Evolutionary conservation across 2,329 filamentous ascomycete genomes (phyloP).

Genomic region (Aspergillus puulaauensis): DNA sequence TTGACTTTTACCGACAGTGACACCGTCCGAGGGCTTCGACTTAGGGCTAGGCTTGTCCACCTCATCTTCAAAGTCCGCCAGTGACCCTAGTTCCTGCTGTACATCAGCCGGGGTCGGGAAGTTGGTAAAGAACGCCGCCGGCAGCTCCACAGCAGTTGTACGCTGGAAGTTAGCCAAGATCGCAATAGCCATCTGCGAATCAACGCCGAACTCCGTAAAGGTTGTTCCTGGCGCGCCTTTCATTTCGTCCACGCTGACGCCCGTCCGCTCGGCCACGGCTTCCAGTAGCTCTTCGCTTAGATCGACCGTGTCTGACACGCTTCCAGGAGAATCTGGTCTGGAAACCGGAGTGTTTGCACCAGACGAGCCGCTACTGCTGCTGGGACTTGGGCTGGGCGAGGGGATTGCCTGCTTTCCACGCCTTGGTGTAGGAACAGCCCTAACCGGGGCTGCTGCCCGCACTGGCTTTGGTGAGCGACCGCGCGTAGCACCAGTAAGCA

Average conservation of each 20-base stretch:
- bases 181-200: conserved; percentile 10
- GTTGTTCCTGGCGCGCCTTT: neutral
- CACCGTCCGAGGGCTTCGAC: neutral
- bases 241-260: neutral
- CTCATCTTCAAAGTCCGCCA: neutral
- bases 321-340: neutral
- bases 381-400: neutral
- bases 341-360: neutral
- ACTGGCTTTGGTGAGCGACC: neutral
- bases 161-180: conserved; percentile 3
- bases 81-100: neutral
- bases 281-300: conserved; percentile 19
- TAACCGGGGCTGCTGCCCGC: neutral
- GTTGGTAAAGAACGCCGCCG: conserved; percentile 6
- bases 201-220: conserved; percentile 4
- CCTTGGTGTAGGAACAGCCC: neutral
- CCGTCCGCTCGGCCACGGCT: conserved; percentile 28
- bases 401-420: neutral
- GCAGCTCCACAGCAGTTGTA: neutral
- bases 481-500: neutral
- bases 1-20: neutral
- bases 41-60: neutral
- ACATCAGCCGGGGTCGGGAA: neutral
- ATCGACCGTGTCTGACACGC: neutral
- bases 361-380: neutral